Conservation (phyloP, 345 rosid species). For the Dovyalis caffra region DNA sequence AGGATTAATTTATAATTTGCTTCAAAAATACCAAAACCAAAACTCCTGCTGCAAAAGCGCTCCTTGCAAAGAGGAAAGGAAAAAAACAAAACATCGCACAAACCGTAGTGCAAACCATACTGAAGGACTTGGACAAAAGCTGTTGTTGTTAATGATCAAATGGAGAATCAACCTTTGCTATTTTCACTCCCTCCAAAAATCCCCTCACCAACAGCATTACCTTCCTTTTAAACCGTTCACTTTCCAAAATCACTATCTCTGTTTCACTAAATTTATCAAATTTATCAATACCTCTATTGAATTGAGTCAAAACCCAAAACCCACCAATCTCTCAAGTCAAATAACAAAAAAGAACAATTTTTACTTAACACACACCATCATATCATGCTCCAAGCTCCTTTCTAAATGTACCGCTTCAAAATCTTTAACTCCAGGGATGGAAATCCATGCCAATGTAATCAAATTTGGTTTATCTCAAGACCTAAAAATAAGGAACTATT, state of each 20-base stretch:
- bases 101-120: too few relatives aligned
- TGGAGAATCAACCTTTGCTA: conserved; percentile 1
- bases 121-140: too few relatives aligned
- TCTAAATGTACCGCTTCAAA: conserved; percentile 44
- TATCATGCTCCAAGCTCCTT: conserved; percentile 35
- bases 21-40: too few relatives aligned
- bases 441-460: conserved; percentile 45
- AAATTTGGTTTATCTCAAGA: conserved; percentile 29
- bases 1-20: too few relatives aligned
- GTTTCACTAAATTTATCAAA: conserved; percentile 13
- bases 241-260: conserved; percentile 2
- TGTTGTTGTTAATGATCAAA: conserved; percentile 13
- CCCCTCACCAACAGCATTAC: conserved; percentile 25
- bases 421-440: conserved; percentile 33
- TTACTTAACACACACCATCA: conserved; percentile 5
- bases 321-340: neutral
- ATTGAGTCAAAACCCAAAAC: conserved; percentile 12
- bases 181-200: neutral
- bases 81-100: too few relatives aligned
- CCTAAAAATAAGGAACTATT: conserved; percentile 31
- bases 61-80: too few relatives aligned
- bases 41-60: too few relatives aligned
- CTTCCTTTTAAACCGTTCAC: conserved; percentile 18
- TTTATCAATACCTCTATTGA: conserved; percentile 13
- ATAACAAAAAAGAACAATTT: neutral